Conservation (phyloP, 2,329 filamentous ascomycete species). For the Fusarium multiceps region DNA sequence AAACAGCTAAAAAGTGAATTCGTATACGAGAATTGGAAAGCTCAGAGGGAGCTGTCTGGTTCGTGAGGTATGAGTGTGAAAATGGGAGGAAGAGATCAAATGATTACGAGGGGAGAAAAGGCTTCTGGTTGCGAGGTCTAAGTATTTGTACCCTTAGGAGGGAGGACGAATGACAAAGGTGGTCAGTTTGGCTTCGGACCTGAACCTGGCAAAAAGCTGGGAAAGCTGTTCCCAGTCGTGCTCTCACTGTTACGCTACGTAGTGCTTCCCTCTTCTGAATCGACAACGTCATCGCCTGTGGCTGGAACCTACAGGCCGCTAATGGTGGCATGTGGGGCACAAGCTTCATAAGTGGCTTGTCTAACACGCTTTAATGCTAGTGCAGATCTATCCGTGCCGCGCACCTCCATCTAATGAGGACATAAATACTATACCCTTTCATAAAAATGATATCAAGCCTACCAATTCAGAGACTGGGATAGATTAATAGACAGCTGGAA, state of each 20-base stretch:
- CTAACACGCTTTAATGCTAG: slow-evolving; percentile 1
- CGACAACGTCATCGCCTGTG: slow-evolving; percentile 53
- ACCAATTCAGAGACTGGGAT: neutral
- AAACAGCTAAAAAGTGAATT: slow-evolving; percentile 20
- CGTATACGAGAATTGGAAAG: slow-evolving; percentile 14
- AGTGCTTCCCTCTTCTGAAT: slow-evolving; percentile 41
- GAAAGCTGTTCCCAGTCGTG: slow-evolving; percentile 38
- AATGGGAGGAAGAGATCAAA: neutral
- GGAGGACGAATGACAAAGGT: slow-evolving; percentile 43
- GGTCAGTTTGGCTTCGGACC: slow-evolving; percentile 43
- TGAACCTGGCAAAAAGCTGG: slow-evolving; percentile 38
- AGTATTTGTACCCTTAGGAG: slow-evolving; percentile 33
- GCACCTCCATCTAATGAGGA: slow-evolving; percentile 7
- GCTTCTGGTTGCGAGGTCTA: slow-evolving; percentile 18
- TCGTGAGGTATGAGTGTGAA: neutral
- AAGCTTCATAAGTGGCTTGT: slow-evolving; percentile 28
- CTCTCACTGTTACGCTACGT: slow-evolving; percentile 19
- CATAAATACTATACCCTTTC: slow-evolving; percentile 14
- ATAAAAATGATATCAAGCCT: slow-evolving; percentile 6
- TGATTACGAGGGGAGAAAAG: neutral
- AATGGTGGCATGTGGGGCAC: slow-evolving; percentile 24
- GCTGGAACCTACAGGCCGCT: slow-evolving; percentile 39
- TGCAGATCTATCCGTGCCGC: slow-evolving; percentile 9
- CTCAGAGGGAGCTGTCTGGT: slow-evolving; percentile 16
- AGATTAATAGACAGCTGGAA: no score